Percentiles rank a stretch among this genome's conserved stretches.
Evolutionary conservation across 805 yeast species (phyloP).

Genomic region (Saturnispora besseyi): DNA sequence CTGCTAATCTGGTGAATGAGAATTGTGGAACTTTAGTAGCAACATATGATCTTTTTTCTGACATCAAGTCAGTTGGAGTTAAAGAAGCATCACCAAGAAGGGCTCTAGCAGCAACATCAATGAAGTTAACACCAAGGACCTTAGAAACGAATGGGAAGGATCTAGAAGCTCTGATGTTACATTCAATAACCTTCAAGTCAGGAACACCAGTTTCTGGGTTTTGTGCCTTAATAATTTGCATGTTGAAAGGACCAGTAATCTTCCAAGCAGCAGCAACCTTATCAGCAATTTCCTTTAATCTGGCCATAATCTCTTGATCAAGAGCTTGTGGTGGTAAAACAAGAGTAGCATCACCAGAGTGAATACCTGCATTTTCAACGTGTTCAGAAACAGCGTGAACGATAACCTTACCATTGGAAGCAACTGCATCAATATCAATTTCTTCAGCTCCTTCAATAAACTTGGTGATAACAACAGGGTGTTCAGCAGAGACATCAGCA

Average conservation of each 20-base stretch:
- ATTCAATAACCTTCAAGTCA: constrained; percentile 89
- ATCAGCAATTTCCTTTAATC: constrained; percentile 93
- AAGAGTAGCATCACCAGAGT: constrained; percentile 97
- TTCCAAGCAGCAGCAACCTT: constrained; percentile 92
- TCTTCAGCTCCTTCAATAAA: constrained; percentile 94
- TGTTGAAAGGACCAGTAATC: constrained; percentile 95
- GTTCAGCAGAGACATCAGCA: constrained; percentile 86
- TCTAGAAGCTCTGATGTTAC: constrained; percentile 98
- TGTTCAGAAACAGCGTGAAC: constrained; percentile 97
- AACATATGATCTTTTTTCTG: constrained; percentile 63
- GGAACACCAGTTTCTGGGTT: constrained; percentile 69
- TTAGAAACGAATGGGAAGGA: constrained; percentile 98
- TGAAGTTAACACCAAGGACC: constrained; percentile 91
- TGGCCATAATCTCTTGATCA: constrained; percentile 79
- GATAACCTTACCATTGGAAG: constrained; percentile 74
- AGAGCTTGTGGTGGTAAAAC: constrained; percentile 96
- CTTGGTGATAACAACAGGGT: constrained; percentile 95
- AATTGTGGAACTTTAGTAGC: constrained; percentile 98
- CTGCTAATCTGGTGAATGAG: constrained; percentile 96
- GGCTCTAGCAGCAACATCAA: constrained; percentile 89
- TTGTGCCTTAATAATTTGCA: constrained; percentile 91
- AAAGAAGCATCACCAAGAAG: constrained; percentile 68
- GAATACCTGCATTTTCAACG: constrained; percentile 98
- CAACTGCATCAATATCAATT: constrained; percentile 96
- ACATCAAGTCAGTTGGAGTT: constrained; percentile 77